Evolutionary conservation across 441 rosid genomes (phyloP), one percentile per base, ranked within the genome.

Genomic region (Euphorbia schlechtendalii): DNA sequence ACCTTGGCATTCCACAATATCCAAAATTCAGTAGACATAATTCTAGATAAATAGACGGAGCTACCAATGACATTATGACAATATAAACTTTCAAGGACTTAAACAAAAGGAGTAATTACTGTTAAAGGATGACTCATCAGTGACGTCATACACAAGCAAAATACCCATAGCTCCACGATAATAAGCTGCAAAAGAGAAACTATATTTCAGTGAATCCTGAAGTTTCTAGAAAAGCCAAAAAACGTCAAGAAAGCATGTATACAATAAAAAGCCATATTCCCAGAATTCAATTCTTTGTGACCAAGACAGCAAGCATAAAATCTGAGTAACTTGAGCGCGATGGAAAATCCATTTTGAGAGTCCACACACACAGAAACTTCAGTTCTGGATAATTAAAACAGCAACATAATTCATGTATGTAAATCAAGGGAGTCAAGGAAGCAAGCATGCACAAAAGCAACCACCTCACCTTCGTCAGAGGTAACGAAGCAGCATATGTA

Each of bases 151-250:
- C 48, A 93, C 99, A 3, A 90, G 97, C 81, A 93, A 85, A 73
- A 93, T 93, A 4, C 99, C 97, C 99, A 88, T 93, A 69, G 96
- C 96, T 75, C 97, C 97, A 57, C 96, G 89, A 75, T 90, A 87
- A 71, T 89, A 90, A 59, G 96, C 99, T 90, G 93, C 87, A 78
- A 54, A 69, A 73, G 61, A 73, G 30, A 21, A 65, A 15, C 43
- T 54, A n/a, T n/a, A 52, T 40, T 17, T 68, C 56, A 54, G 68
- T 41, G 55, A 72, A 77, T 40, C 61, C 57, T 53, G 40, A 54
- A 38, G 66, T 38, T 21, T 65, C 51, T 8, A 24, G 5, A 22
- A 9, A 21, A 27, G 24, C 3, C 3, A n/a, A n/a, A 65, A 54
- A 38, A 53, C 2, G 9, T 24, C 5, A 65, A 21, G 22, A 54